Evolutionary conservation across 805 yeast species (phyloP).

Genomic region (Candida dajiaensis): DNA sequence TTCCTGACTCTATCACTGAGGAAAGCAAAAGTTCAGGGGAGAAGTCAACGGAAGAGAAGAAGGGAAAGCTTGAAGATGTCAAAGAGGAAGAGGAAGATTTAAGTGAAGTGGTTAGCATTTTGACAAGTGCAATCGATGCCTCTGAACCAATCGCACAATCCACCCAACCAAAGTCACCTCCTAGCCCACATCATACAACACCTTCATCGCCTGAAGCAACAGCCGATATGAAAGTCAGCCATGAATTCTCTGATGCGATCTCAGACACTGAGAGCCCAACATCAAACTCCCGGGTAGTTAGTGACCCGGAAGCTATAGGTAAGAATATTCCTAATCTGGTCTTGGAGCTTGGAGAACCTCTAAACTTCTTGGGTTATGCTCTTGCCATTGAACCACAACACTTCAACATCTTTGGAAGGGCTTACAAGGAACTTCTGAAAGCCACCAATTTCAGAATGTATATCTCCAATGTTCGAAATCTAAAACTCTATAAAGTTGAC

Average conservation of each 20-base stretch:
- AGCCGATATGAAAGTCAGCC: background rate
- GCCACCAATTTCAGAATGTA: conserved; percentile 12
- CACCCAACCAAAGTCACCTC: background rate
- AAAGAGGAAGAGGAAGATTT: background rate
- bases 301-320: conserved; percentile 1
- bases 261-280: background rate
- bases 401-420: conserved; percentile 8
- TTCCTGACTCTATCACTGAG: background rate
- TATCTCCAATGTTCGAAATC: conserved; percentile 10
- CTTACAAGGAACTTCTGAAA: conserved; percentile 7
- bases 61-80: background rate
- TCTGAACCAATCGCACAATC: background rate
- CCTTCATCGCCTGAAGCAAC: background rate
- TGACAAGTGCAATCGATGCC: background rate
- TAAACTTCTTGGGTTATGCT: conserved; percentile 8
- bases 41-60: background rate
- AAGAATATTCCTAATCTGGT: conserved; percentile 5
- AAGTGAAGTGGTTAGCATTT: background rate
- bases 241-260: background rate
- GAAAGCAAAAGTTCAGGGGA: background rate
- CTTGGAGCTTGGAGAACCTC: background rate
- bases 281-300: background rate
- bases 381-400: conserved; percentile 12
- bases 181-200: background rate
- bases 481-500: conserved; percentile 4